Percentiles rank a stretch among this genome's conserved stretches.
These are phyloP conservation scores for Mercurialis annua DNA, from an alignment of 345 rosid species.

Conservation along the genomic window DNA sequence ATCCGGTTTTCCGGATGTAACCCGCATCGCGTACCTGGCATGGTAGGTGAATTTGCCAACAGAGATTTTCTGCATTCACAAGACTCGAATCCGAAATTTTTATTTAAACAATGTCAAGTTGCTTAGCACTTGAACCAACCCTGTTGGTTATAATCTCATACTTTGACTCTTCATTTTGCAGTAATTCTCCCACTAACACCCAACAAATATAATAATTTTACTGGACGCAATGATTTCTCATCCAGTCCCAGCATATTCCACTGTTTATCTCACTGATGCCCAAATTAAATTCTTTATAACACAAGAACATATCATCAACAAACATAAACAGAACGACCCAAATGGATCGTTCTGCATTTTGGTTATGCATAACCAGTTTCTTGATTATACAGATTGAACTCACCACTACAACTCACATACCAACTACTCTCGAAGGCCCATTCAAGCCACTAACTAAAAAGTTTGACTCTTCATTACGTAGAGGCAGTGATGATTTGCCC, in stretches of 20 bases:
- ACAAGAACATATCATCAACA: too few species aligned
- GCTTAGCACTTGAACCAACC: too few species aligned
- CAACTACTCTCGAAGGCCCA: slow-evolving; percentile 77
- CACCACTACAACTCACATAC: slow-evolving; percentile 27
- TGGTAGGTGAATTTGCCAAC: too few species aligned
- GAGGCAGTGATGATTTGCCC: slow-evolving; percentile 76
- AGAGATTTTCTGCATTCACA: too few species aligned
- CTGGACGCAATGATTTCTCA: background rate
- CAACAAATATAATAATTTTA: background rate
- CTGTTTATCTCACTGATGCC: background rate
- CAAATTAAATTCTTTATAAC: too few species aligned
- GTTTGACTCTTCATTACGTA: slow-evolving; percentile 69
- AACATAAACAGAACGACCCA: background rate
- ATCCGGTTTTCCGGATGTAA: too few species aligned
- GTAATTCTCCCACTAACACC: background rate
- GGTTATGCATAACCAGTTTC: slow-evolving; percentile 5
- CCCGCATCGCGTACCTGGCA: too few species aligned
- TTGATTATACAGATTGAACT: slow-evolving; percentile 14
- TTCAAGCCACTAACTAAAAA: slow-evolving; percentile 59
- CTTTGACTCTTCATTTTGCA: too few species aligned
- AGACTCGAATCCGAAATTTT: too few species aligned
- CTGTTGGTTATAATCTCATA: too few species aligned
- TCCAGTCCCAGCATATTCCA: background rate
- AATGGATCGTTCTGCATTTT: background rate
- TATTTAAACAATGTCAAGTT: too few species aligned